Conservation (phyloP, 768 basidiomycete species). For the Termitomyces sp. region DNA sequence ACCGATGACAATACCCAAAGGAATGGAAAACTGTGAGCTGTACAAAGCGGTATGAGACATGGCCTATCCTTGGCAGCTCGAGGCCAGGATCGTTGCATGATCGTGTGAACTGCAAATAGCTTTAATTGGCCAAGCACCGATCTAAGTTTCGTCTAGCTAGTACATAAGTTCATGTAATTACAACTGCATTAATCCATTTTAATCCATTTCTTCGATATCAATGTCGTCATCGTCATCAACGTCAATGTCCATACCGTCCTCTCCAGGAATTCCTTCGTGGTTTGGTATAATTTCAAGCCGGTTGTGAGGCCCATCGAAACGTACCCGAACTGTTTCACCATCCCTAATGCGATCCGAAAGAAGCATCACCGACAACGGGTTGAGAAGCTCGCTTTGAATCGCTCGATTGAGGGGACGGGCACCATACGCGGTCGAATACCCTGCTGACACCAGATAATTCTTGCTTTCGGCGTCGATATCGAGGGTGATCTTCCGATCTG, state of each 20-base stretch:
- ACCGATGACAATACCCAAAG: slow-evolving; percentile 52
- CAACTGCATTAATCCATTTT: slow-evolving; percentile 35
- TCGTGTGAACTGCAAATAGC: neutral
- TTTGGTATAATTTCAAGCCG: slow-evolving; percentile 75
- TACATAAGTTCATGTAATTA: too few relatives aligned
- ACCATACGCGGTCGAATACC: slow-evolving; percentile 81
- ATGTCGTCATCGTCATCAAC: slow-evolving; percentile 48
- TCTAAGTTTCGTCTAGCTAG: too few relatives aligned
- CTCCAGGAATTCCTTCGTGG: slow-evolving; percentile 53
- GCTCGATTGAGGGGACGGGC: slow-evolving; percentile 89
- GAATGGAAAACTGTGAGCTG: slow-evolving; percentile 35
- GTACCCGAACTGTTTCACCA: slow-evolving; percentile 68
- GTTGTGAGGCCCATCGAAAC: slow-evolving; percentile 81
- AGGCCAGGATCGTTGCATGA: neutral
- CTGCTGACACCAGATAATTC: slow-evolving; percentile 66
- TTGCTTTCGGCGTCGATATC: slow-evolving; percentile 74
- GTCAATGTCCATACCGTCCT: slow-evolving; percentile 57
- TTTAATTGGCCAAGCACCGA: too few relatives aligned
- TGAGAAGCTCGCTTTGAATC: slow-evolving; percentile 89
- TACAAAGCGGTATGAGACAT: slow-evolving; percentile 8
- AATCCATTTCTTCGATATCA: slow-evolving; percentile 65
- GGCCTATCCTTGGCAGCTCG: neutral
- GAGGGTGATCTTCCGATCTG: slow-evolving; percentile 73
- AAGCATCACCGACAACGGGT: slow-evolving; percentile 82
- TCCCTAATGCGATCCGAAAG: slow-evolving; percentile 80